Percentiles rank a stretch among this genome's conserved stretches.
phyloP scores from a whole-genome alignment of 768 basidiomycete species.

The Kockovaella imperatae region DNA sequence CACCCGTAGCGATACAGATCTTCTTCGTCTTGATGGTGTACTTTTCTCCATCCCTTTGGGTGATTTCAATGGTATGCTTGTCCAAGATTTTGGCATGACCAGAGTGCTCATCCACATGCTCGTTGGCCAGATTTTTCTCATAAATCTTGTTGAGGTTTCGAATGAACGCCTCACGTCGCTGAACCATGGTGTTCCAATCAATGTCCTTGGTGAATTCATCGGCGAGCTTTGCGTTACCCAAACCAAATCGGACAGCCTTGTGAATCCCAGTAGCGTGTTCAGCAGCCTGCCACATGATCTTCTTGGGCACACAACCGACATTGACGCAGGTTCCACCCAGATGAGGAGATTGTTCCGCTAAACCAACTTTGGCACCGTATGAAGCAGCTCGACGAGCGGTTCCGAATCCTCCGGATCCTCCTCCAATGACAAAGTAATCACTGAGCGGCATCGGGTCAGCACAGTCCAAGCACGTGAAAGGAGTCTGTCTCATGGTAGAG shows the following conservation, averaged over 20 bases:
- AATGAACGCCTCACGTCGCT: slow-evolving; percentile 93
- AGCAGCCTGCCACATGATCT: slow-evolving; percentile 86
- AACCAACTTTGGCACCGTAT: slow-evolving; percentile 87
- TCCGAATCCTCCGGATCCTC: slow-evolving; percentile 87
- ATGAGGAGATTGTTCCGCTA: slow-evolving; percentile 66
- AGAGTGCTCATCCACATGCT: slow-evolving; percentile 76
- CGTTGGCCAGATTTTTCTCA: slow-evolving; percentile 75
- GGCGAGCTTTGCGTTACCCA: slow-evolving; percentile 47
- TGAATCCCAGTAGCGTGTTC: slow-evolving; percentile 68
- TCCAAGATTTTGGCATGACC: slow-evolving; percentile 70
- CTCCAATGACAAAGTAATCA: slow-evolving; percentile 82
- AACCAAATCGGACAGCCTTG: slow-evolving; percentile 60
- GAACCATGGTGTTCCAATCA: slow-evolving; percentile 57
- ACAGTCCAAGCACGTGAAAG: background rate
- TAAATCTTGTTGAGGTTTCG: slow-evolving; percentile 34
- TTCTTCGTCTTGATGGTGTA: slow-evolving; percentile 70
- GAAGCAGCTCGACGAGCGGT: slow-evolving; percentile 79
- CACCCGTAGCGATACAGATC: slow-evolving; percentile 79
- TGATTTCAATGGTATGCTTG: slow-evolving; percentile 64
- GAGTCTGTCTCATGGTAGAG: background rate
- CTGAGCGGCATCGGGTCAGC: slow-evolving; percentile 52
- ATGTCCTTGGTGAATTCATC: slow-evolving; percentile 32
- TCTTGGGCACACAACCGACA: slow-evolving; percentile 98
- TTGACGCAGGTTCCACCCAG: slow-evolving; percentile 97
- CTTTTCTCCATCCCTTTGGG: slow-evolving; percentile 53